Percentiles rank a stretch among this genome's conserved stretches.
Evolutionary conservation across 2,329 filamentous ascomycete genomes (phyloP).

Genomic region (Apiospora hydei): DNA sequence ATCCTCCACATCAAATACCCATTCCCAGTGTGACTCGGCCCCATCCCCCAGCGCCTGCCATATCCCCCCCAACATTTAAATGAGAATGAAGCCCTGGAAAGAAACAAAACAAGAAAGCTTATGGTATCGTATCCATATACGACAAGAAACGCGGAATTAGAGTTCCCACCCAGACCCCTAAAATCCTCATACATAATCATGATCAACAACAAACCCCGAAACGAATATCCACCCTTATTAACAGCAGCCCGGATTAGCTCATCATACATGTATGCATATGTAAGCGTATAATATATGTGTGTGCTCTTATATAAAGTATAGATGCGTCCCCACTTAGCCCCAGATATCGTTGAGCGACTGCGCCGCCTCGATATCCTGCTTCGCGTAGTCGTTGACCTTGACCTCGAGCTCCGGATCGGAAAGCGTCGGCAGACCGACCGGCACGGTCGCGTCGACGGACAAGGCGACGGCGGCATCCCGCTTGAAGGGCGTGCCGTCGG

Average conservation of each 20-base stretch:
- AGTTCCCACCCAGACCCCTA: neutral
- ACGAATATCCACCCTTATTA: neutral
- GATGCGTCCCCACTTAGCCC: conserved; percentile 22
- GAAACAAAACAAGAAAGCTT: neutral
- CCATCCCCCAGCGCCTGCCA: conserved; percentile 4
- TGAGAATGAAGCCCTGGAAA: neutral
- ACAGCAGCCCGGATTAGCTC: neutral
- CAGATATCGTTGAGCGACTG: conserved; percentile 18
- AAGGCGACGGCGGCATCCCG: conserved; percentile 27
- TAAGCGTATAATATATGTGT: neutral
- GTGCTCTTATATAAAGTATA: neutral
- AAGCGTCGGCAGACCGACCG: conserved; percentile 33
- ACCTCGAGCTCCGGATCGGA: conserved; percentile 36
- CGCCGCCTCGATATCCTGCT: conserved; percentile 34
- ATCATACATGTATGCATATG: neutral
- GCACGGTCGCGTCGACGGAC: conserved; percentile 26
- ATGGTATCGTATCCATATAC: neutral
- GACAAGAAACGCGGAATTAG: neutral
- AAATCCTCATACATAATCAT: neutral
- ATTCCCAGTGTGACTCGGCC: neutral
- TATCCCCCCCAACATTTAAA: conserved; percentile 5
- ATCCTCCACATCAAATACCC: neutral
- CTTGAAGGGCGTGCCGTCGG: conserved; percentile 37
- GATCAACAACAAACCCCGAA: neutral
- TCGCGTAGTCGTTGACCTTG: conserved; percentile 36